These are phyloP conservation scores for Suillus subluteus DNA, from an alignment of 768 basidiomycete genomes.

Conservation along the genomic window DNA sequence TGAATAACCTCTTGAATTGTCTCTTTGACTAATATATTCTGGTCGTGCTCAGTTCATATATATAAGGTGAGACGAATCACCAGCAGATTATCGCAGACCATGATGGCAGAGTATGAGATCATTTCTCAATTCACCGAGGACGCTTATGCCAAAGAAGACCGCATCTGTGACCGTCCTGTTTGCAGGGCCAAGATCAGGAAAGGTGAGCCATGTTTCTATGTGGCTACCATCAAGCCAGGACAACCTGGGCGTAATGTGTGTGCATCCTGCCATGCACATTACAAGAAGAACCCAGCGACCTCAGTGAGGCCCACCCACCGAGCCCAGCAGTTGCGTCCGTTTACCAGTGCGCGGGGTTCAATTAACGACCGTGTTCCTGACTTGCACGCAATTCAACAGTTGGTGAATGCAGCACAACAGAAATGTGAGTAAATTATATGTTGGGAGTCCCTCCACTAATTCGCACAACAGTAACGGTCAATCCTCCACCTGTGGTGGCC, in stretches of 20 bases:
- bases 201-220: constrained; percentile 10
- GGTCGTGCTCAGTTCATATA: neutral
- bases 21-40: too few relatives aligned
- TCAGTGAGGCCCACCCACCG: neutral
- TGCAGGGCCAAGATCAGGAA: constrained; percentile 4
- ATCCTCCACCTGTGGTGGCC: constrained; percentile 8
- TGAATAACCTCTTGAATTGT: neutral
- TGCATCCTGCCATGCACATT: neutral
- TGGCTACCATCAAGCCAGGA: constrained; percentile 3
- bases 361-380: neutral
- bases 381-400: constrained; percentile 6
- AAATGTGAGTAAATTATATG: constrained; percentile 5
- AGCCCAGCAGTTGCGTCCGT: neutral
- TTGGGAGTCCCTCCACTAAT: neutral
- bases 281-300: constrained; percentile 3
- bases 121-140: constrained; percentile 8
- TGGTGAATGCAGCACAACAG: constrained; percentile 5
- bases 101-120: neutral
- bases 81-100: neutral
- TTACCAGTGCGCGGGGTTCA: neutral
- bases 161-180: neutral
- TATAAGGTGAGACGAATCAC: neutral
- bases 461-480: neutral
- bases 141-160: constrained; percentile 3
- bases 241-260: constrained; percentile 5